Evolutionary conservation across 345 rosid species (phyloP).

Genomic region (Noccaea bulbosa): DNA sequence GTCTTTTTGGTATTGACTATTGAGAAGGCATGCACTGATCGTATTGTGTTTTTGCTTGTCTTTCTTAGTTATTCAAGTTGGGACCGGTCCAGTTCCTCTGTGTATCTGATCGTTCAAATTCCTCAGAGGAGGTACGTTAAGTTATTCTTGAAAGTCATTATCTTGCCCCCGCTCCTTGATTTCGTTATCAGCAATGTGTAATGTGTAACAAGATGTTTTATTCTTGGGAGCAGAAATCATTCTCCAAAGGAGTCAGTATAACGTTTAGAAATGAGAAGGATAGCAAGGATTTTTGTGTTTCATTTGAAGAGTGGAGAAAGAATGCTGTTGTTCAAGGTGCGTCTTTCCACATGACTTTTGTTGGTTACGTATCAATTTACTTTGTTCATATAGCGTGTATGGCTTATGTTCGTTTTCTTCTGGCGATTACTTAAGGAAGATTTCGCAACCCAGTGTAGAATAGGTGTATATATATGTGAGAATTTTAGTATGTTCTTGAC

Average conservation of each 20-base stretch:
- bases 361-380: not conserved
- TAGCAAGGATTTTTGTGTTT: constrained; percentile 73
- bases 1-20: not conserved
- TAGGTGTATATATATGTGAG: not conserved
- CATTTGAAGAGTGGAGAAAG: constrained; percentile 84
- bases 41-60: constrained; percentile 3
- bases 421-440: too few relatives aligned
- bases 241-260: constrained; percentile 65
- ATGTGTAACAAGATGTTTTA: constrained; percentile 6
- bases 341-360: constrained; percentile 42
- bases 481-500: not conserved
- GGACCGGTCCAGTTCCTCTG: constrained; percentile 75
- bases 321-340: constrained; percentile 64
- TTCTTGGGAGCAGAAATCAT: constrained; percentile 60
- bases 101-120: constrained; percentile 53
- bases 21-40: constrained; percentile 20
- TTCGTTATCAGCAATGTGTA: constrained; percentile 4
- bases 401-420: too few relatives aligned
- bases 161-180: not conserved
- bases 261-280: constrained; percentile 77
- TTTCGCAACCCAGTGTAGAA: not conserved
- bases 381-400: too few relatives aligned
- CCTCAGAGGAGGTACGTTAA: constrained; percentile 60
- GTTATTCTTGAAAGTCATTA: not conserved
- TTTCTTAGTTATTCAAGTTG: constrained; percentile 74